These are phyloP conservation scores for Saccharomyces cerevisiae DNA, from an alignment of 805 yeast species.

Conservation along the genomic window DNA sequence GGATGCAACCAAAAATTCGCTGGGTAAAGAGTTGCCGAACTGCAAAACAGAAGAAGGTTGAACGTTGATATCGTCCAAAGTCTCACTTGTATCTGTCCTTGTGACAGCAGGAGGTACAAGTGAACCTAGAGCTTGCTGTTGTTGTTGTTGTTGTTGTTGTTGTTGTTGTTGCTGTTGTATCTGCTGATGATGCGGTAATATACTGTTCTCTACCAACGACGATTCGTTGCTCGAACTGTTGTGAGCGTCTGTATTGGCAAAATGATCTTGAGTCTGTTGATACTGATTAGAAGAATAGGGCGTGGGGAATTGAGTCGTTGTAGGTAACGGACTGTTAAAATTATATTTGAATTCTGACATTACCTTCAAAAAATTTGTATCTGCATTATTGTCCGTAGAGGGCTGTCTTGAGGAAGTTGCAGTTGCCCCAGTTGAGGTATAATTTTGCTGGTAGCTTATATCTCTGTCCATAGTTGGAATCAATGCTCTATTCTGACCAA, in stretches of 20 bases:
- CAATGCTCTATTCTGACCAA: not conserved
- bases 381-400: constrained; percentile 14
- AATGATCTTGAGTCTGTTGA: constrained; percentile 1
- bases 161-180: not conserved
- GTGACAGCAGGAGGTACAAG: not conserved
- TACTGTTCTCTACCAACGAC: constrained; percentile 23
- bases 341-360: constrained; percentile 25
- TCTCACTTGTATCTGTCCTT: constrained; percentile 10
- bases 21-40: constrained; percentile 16
- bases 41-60: constrained; percentile 30
- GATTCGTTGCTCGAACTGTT: constrained; percentile 14
- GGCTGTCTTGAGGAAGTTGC: not conserved
- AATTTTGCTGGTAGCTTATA: not conserved
- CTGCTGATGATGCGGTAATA: constrained; percentile 3
- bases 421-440: not conserved
- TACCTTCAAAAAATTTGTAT: constrained; percentile 22
- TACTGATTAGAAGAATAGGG: constrained; percentile 27
- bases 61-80: constrained; percentile 25
- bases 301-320: constrained; percentile 29
- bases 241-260: not conserved
- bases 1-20: constrained; percentile 28
- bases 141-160: not conserved
- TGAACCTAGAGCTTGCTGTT: not conserved
- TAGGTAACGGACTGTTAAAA: constrained; percentile 27
- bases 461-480: not conserved